Evolutionary conservation across 169 alveolate species (phyloP).

Genomic region (Eimeria praecox): DNA sequence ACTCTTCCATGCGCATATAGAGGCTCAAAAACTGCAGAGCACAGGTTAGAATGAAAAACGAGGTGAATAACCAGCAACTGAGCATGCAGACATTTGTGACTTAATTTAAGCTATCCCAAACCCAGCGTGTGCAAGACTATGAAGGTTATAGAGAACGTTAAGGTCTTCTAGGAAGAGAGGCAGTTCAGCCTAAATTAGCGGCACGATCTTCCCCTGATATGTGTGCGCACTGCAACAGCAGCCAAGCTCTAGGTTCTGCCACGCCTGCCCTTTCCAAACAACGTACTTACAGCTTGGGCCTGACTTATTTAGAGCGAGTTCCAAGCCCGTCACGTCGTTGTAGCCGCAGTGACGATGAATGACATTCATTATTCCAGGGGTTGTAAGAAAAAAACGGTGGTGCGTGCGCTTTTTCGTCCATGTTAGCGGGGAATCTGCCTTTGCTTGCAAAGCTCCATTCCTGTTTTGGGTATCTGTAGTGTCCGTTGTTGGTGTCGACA

Average conservation of each 20-base stretch:
- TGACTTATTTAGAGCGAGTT: neutral
- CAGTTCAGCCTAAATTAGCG: neutral
- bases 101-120: neutral
- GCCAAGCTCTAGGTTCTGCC: neutral
- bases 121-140: neutral
- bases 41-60: neutral
- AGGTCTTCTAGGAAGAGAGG: neutral
- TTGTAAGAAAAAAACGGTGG: conserved; percentile 32
- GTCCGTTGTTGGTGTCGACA: neutral
- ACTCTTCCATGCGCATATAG: neutral
- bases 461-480: neutral
- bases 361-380: conserved; percentile 4
- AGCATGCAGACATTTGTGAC: neutral
- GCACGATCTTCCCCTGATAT: neutral
- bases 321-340: conserved; percentile 22
- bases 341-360: conserved; percentile 5
- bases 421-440: neutral
- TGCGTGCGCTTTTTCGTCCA: neutral
- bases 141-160: no score
- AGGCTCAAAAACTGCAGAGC: conserved; percentile 42
- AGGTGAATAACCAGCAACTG: neutral
- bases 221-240: neutral
- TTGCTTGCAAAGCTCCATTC: neutral
- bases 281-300: conserved; percentile 58
- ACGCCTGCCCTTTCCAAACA: neutral